phyloP scores from a whole-genome alignment of 371 early-diverging fungal genomes.

The Syncephalastrum racemosum region DNA sequence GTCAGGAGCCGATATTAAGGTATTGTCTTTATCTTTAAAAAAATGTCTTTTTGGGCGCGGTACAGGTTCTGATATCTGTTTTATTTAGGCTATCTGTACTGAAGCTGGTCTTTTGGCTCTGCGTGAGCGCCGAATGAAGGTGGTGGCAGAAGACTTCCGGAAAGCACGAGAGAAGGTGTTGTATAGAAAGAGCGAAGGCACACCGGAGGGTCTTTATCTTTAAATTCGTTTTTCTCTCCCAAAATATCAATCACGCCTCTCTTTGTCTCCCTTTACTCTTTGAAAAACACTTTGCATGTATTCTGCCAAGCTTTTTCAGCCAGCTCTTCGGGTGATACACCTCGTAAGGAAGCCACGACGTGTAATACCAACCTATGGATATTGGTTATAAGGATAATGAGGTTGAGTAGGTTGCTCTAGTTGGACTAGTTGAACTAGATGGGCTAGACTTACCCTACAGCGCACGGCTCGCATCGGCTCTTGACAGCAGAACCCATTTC shows the following conservation, averaged over 20 bases:
- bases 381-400: background rate
- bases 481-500: conserved; percentile 76
- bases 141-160: conserved; percentile 96
- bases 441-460: conserved; percentile 54
- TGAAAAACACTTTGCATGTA: conserved; percentile 58
- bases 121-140: conserved; percentile 99
- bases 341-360: conserved; percentile 58
- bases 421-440: too few relatives aligned
- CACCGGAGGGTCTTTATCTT: conserved; percentile 95
- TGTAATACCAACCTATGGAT: conserved; percentile 56
- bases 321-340: conserved; percentile 44
- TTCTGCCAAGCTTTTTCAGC: conserved; percentile 62
- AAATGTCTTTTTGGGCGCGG: background rate
- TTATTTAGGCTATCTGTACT: conserved; percentile 95
- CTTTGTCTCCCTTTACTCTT: too few relatives aligned
- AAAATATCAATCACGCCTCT: too few relatives aligned
- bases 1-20: conserved; percentile 99
- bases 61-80: background rate
- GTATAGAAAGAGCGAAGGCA: conserved; percentile 98
- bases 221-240: conserved; percentile 32
- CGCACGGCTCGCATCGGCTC: conserved; percentile 84
- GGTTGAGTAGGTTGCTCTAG: background rate
- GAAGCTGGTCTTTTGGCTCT: conserved; percentile 99
- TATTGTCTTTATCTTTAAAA: too few relatives aligned
- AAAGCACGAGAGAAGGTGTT: conserved; percentile 99